phyloP scores from a whole-genome alignment of 2,329 filamentous ascomycete genomes.

The Karstenula rhodostoma region DNA sequence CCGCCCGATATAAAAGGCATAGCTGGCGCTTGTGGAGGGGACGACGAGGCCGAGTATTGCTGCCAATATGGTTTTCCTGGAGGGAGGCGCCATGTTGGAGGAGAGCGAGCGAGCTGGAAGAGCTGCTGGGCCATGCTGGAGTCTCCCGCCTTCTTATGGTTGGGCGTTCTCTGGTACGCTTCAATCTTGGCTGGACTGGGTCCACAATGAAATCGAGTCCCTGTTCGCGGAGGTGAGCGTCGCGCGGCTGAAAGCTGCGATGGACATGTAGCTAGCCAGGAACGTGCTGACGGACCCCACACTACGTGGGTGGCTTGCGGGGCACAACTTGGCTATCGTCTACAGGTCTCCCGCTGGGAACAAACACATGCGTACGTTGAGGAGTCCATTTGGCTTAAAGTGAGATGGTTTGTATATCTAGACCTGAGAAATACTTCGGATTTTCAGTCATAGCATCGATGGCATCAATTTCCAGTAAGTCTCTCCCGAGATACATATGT shows the following conservation, averaged over 20 bases:
- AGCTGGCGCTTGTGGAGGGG: conserved; percentile 48
- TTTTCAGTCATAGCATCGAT: background rate
- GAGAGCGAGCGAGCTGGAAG: background rate
- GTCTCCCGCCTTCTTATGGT: background rate
- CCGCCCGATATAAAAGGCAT: conserved; percentile 59
- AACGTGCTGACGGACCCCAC: background rate
- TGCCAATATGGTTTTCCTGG: background rate
- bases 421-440: background rate
- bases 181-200: background rate
- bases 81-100: conserved; percentile 2
- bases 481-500: background rate
- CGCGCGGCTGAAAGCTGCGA: background rate
- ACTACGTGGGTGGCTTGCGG: background rate
- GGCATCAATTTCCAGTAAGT: background rate
- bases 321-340: background rate
- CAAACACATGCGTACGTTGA: too few species aligned
- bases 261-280: conserved; percentile 2
- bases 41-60: conserved; percentile 16
- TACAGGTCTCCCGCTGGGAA: background rate
- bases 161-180: background rate
- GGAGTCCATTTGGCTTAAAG: too few species aligned
- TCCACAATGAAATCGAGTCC: background rate
- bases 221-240: background rate
- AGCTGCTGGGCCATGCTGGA: background rate
- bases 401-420: background rate